phyloP scores from a whole-genome alignment of 1,284 basidiomycete species.

The Exobasidium cylindrosporum region DNA sequence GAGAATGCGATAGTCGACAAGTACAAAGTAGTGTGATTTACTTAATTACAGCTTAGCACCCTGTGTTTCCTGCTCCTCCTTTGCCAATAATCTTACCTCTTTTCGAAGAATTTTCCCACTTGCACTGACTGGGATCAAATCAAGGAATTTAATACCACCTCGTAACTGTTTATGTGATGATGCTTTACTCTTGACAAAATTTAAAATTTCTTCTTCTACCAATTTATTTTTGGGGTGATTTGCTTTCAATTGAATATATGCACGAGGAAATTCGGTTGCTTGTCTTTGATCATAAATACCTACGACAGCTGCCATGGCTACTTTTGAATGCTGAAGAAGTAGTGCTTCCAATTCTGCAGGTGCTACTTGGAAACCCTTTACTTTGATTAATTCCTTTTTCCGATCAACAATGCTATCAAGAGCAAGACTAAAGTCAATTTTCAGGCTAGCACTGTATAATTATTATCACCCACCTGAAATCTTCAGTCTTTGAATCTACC shows the following conservation, averaged over 20 bases:
- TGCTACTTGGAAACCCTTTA: conserved; percentile 46
- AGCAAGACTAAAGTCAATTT: no score
- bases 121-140: conserved; percentile 27
- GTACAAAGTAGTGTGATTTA: no score
- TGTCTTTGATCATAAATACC: conserved; percentile 32
- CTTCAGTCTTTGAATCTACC: conserved; percentile 26
- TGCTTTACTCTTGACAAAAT: conserved; percentile 22
- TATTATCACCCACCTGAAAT: no score
- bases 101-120: conserved; percentile 34
- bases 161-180: conserved; percentile 32
- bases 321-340: conserved; percentile 12
- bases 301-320: conserved; percentile 40
- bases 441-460: no score
- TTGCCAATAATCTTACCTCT: conserved; percentile 3
- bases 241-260: conserved; percentile 8
- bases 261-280: conserved; percentile 17
- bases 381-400: conserved; percentile 48
- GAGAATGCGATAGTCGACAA: no score
- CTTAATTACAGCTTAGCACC: no score
- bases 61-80: not conserved
- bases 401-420: conserved; percentile 48
- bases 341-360: conserved; percentile 25
- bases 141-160: conserved; percentile 28
- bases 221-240: conserved; percentile 14
- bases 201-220: no score